phyloP scores from a whole-genome alignment of 2,329 filamentous ascomycete genomes.

The Xylariaceae sp. region DNA sequence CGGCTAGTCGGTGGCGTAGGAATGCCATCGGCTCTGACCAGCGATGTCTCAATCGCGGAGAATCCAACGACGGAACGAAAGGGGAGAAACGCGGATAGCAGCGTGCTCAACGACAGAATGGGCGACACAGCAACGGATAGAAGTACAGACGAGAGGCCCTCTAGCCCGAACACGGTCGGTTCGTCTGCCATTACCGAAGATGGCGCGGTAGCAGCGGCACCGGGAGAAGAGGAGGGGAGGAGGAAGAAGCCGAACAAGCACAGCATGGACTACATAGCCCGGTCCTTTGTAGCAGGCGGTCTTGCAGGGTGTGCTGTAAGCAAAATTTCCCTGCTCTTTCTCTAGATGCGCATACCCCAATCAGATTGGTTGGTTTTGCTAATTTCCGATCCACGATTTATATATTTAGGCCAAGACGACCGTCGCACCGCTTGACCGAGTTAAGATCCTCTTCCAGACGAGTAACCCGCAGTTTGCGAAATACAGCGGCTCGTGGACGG shows the following conservation, averaged over 20 bases:
- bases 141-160: slow-evolving; percentile 20
- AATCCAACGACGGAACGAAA: slow-evolving; percentile 39
- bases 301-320: slow-evolving; percentile 86
- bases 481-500: slow-evolving; percentile 84
- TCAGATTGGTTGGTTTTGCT: too few species aligned
- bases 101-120: slow-evolving; percentile 19
- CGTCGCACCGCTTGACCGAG: slow-evolving; percentile 90
- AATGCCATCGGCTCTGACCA: slow-evolving; percentile 51
- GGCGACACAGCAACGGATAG: slow-evolving; percentile 15
- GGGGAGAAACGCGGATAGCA: slow-evolving; percentile 26
- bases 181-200: slow-evolving; percentile 42
- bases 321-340: slow-evolving; percentile 16
- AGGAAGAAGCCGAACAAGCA: slow-evolving; percentile 57
- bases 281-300: slow-evolving; percentile 81
- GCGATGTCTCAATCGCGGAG: slow-evolving; percentile 55
- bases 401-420: slow-evolving; percentile 77
- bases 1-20: slow-evolving; percentile 30
- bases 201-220: slow-evolving; percentile 32
- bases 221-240: slow-evolving; percentile 36
- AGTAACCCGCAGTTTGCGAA: slow-evolving; percentile 91
- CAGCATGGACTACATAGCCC: slow-evolving; percentile 76
- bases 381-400: slow-evolving; percentile 5
- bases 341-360: too few species aligned
- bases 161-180: slow-evolving; percentile 6
- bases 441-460: slow-evolving; percentile 98